These are phyloP conservation scores for Fusarium sp. DNA, from an alignment of 2,329 filamentous ascomycete genomes.

Conservation along the genomic window DNA sequence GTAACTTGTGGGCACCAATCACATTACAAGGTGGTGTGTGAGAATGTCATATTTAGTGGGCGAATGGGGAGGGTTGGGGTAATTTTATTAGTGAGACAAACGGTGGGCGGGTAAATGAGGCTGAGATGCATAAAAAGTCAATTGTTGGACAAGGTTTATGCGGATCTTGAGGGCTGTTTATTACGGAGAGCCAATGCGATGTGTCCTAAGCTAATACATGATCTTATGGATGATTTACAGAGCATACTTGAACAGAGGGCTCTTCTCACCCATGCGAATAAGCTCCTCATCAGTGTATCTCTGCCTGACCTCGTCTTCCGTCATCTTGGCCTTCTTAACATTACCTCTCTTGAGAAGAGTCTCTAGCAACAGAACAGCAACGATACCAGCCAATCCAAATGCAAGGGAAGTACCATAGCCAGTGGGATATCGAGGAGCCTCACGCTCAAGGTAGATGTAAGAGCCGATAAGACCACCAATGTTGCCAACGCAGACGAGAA, in stretches of 20 bases:
- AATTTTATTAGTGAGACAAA: background rate
- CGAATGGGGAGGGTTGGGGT: background rate
- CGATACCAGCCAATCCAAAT: constrained; percentile 12
- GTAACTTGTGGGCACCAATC: constrained; percentile 19
- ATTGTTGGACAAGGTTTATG: background rate
- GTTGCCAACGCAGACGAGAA: constrained; percentile 55
- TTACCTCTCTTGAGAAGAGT: constrained; percentile 12
- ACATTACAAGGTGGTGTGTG: background rate
- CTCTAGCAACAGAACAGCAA: constrained; percentile 11
- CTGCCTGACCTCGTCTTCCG: constrained; percentile 3
- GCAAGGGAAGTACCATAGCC: constrained; percentile 22
- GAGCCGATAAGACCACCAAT: constrained; percentile 20
- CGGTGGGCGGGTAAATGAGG: background rate
- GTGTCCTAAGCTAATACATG: background rate
- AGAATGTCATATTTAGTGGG: background rate
- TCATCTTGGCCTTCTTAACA: constrained; percentile 17
- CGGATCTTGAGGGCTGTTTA: background rate
- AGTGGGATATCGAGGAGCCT: constrained; percentile 12
- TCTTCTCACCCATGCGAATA: constrained; percentile 27
- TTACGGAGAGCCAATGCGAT: background rate
- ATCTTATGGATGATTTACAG: background rate
- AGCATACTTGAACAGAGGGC: constrained; percentile 21
- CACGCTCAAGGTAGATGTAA: constrained; percentile 19
- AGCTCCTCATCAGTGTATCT: constrained; percentile 12
- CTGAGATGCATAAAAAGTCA: background rate